Conservation (phyloP, 169 alveolate genomes). For the Babesia caballi region DNA sequence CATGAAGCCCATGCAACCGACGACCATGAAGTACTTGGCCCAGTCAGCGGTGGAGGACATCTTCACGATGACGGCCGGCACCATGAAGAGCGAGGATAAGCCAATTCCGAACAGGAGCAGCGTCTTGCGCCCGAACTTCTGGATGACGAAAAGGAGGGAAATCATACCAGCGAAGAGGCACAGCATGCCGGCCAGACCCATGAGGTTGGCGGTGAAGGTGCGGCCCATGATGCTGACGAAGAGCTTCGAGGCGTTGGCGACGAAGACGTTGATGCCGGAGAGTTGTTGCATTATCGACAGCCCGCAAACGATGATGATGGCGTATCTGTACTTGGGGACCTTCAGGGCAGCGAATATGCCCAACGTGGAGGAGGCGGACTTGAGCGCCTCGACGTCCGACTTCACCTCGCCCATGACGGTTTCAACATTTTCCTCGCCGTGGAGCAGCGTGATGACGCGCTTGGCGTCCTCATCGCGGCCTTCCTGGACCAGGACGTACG, state of each 20-base stretch:
- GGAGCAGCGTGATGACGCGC: slow-evolving; percentile 55
- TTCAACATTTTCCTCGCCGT: slow-evolving; percentile 67
- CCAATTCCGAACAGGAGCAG: slow-evolving; percentile 71
- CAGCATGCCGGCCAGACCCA: slow-evolving; percentile 63
- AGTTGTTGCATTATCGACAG: slow-evolving; percentile 80
- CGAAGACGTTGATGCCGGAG: slow-evolving; percentile 81
- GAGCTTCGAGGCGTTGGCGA: slow-evolving; percentile 78
- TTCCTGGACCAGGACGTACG: slow-evolving; percentile 61
- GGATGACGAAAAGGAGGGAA: slow-evolving; percentile 70
- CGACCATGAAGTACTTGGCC: slow-evolving; percentile 44
- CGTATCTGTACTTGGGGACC: slow-evolving; percentile 70
- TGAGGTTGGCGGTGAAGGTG: slow-evolving; percentile 58
- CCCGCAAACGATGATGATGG: slow-evolving; percentile 69
- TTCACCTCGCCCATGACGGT: slow-evolving; percentile 58
- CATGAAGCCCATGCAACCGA: slow-evolving; percentile 72
- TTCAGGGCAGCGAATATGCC: slow-evolving; percentile 61
- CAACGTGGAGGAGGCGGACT: slow-evolving; percentile 40
- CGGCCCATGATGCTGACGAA: slow-evolving; percentile 66
- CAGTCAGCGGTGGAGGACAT: background rate
- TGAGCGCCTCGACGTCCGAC: slow-evolving; percentile 62
- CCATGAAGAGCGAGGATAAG: slow-evolving; percentile 39
- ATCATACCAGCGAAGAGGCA: slow-evolving; percentile 72
- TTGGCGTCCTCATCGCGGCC: slow-evolving; percentile 70
- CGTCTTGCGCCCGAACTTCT: slow-evolving; percentile 78
- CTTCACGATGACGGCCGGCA: slow-evolving; percentile 71